Conservation (phyloP, 257 asterid genomes). For the Solanum ahanhuiri region DNA sequence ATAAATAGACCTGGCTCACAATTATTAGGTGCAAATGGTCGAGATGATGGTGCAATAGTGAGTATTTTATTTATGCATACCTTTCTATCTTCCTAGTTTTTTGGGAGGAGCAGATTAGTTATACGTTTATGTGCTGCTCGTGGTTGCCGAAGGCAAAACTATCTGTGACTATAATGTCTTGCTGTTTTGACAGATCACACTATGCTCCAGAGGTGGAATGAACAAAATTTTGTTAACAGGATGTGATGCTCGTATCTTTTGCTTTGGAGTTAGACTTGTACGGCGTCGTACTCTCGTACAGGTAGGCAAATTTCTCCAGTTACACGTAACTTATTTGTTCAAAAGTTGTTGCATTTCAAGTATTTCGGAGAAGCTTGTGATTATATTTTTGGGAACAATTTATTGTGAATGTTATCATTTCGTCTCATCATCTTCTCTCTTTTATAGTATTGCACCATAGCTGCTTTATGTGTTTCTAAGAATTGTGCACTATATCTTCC, state of each 20-base stretch:
- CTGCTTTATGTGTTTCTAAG: not conserved
- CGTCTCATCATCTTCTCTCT: not conserved
- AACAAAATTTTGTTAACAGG: conserved; percentile 59
- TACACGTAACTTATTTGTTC: not conserved
- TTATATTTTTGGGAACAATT: not conserved
- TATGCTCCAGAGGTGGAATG: conserved; percentile 57
- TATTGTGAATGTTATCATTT: not conserved
- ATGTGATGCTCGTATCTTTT: conserved; percentile 66
- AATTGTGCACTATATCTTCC: not conserved
- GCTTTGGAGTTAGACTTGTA: conserved; percentile 69
- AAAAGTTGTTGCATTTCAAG: not conserved
- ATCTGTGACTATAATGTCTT: not conserved
- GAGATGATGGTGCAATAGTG: conserved; percentile 72
- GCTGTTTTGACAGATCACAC: conserved; percentile 43
- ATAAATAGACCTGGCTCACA: conserved; percentile 87
- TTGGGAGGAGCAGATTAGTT: not conserved
- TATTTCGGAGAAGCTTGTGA: not conserved
- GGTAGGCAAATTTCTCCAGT: conserved; percentile 30
- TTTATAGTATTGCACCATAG: not conserved
- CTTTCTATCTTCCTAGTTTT: not conserved
- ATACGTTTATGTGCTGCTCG: not conserved
- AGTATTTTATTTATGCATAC: conserved; percentile 20
- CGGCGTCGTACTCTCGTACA: conserved; percentile 60
- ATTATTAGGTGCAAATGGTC: conserved; percentile 63
- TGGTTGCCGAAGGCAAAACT: not conserved